Base-by-base conservation (phyloP, 1,139 yeast genomes). In the Kazachstania sp. region DNA sequence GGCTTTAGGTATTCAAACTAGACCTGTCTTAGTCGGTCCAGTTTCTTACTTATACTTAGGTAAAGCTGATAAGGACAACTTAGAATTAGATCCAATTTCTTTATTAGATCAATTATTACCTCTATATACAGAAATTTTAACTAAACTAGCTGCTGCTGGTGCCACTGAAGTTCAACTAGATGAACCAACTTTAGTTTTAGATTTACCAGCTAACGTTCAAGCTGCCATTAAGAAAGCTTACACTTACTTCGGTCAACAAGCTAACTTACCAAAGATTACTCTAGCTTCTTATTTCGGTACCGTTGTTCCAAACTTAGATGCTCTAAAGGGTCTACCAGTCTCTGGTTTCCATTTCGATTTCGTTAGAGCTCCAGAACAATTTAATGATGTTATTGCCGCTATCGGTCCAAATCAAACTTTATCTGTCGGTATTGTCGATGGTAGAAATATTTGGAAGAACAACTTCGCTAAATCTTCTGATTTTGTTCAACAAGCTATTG, bases 371-470 rank as follows among this genome's bases (percentile, higher is more conserved):
- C 95, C 98, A 65, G 95, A 86, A 71, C 98, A 92, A 79, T 81
- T 92, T 58, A 92, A 87, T 49, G 86, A 81, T 49, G 95, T 86
- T 63, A 73, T 78, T 53, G 73, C 78, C 51, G 75, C 84, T 65
- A 73, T 90, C 54, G 67, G 75, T 56, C 71, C 70, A 50, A 77
- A 81, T 61, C 95, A 92, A 77, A 73, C 77, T 56, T 78, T 92
- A 67, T 90, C 97, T 56, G 95, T 84, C 58, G 98, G 98, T 86
- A 80, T 92, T 63, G 92, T 92, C 64, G 95, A 87, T 65, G 98
- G 98, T 75, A 88, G 98, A 82, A 92, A 92, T 82, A 86, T 92
- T 73, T 92, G 98, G 98, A 92, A 92, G 81, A 84, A 95, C 70
- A 86, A 92, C 77, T 86, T 83, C 65, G 71, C 92, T 65, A 81